These are phyloP conservation scores for Taphrina sp. DNA, from an alignment of 1,139 yeast genomes.

Conservation along the genomic window DNA sequence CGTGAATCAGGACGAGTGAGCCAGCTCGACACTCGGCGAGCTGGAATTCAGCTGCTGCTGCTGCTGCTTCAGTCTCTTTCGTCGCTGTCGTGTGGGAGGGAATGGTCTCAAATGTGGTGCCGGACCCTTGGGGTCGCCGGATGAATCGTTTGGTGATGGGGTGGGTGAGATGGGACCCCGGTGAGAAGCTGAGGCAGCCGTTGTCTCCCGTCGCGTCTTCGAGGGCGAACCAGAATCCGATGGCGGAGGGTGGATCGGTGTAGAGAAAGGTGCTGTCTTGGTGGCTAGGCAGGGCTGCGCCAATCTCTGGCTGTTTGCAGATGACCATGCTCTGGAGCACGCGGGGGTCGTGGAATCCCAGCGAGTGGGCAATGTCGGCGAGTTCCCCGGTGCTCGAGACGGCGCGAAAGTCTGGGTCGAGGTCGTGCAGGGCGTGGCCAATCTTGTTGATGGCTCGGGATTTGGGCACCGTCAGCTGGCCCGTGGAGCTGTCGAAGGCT, in stretches of 20 bases:
- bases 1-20: slow-evolving; percentile 64
- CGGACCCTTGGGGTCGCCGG: slow-evolving; percentile 49
- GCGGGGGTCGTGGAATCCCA: slow-evolving; percentile 62
- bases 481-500: slow-evolving; percentile 59
- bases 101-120: slow-evolving; percentile 50
- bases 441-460: slow-evolving; percentile 67
- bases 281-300: slow-evolving; percentile 77
- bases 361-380: slow-evolving; percentile 53
- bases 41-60: no score
- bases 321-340: slow-evolving; percentile 78
- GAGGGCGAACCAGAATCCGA: slow-evolving; percentile 81
- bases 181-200: slow-evolving; percentile 71
- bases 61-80: slow-evolving; percentile 40
- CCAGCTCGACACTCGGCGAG: slow-evolving; percentile 55
- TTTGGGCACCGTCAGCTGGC: slow-evolving; percentile 55
- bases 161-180: slow-evolving; percentile 65
- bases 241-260: slow-evolving; percentile 68
- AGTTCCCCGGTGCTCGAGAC: slow-evolving; percentile 57
- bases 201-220: slow-evolving; percentile 68
- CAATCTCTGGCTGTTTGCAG: slow-evolving; percentile 71
- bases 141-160: slow-evolving; percentile 68
- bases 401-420: slow-evolving; percentile 51
- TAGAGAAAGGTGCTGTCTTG: slow-evolving; percentile 72
- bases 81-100: background rate
- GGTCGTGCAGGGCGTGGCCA: slow-evolving; percentile 72